A percentile compares a stretch with the other conserved stretches of the same genome.
Conservation (phyloP, 2,329 filamentous ascomycete species). For the Penicillium brasilianum region DNA sequence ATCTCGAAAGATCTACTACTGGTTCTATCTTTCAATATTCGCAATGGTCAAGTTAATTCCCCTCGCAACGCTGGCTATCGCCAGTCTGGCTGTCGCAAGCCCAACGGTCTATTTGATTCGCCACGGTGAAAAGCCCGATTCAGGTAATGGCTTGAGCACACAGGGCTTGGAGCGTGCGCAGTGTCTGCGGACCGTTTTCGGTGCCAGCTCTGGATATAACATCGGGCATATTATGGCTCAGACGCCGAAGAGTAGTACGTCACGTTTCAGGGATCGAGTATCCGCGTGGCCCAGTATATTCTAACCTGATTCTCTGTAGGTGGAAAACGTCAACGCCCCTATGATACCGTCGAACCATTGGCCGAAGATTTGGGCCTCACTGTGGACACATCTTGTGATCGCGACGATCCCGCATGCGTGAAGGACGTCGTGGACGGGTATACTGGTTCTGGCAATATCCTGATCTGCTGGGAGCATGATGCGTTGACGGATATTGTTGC, state of each 20-base stretch:
- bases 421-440: conserved; percentile 56
- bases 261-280: neutral
- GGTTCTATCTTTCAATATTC: neutral
- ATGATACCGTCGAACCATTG: conserved; percentile 62
- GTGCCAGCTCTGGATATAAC: conserved; percentile 56
- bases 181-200: conserved; percentile 64
- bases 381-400: conserved; percentile 61
- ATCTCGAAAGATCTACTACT: neutral
- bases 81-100: conserved; percentile 25
- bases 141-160: conserved; percentile 56
- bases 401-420: conserved; percentile 62
- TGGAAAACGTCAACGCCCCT: conserved; percentile 59
- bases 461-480: conserved; percentile 68
- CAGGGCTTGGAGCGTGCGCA: conserved; percentile 62
- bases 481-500: conserved; percentile 58
- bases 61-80: conserved; percentile 18
- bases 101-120: conserved; percentile 67
- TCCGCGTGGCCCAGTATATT: neutral
- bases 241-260: conserved; percentile 52
- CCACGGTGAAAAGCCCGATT: conserved; percentile 65
- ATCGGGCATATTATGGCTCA: conserved; percentile 66
- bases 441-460: conserved; percentile 58
- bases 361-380: conserved; percentile 60
- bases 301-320: conserved; percentile 36
- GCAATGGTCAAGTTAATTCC: conserved; percentile 12